These are phyloP conservation scores for Lactarius vividus DNA, from an alignment of 768 basidiomycete genomes.

Conservation along the genomic window DNA sequence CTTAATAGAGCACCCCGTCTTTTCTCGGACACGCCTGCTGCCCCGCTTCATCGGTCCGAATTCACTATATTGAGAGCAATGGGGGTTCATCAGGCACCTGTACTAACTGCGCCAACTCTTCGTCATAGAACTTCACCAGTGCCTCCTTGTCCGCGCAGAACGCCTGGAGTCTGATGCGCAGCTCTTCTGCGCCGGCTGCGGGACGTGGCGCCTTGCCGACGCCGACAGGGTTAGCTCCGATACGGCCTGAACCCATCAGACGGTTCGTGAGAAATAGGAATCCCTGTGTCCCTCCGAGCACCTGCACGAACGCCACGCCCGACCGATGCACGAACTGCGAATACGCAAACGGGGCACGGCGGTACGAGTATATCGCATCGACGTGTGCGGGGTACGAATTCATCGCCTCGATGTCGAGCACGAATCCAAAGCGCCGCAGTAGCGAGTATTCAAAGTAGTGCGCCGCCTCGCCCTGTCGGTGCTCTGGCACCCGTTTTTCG, in stretches of 20 bases:
- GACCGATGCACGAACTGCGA: constrained; percentile 92
- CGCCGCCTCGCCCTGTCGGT: constrained; percentile 47
- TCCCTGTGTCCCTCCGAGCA: constrained; percentile 72
- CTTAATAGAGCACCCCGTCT: neutral
- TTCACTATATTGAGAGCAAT: constrained; percentile 19
- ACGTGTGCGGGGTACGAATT: constrained; percentile 75
- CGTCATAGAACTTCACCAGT: constrained; percentile 34
- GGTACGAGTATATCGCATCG: constrained; percentile 87
- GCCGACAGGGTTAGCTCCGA: constrained; percentile 40
- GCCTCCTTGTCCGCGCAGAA: constrained; percentile 40
- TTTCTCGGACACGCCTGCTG: neutral
- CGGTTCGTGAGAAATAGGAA: constrained; percentile 91
- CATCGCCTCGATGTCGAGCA: constrained; percentile 78
- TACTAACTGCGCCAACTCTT: constrained; percentile 22
- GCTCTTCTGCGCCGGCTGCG: constrained; percentile 34
- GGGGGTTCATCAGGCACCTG: constrained; percentile 29
- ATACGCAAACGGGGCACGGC: constrained; percentile 69
- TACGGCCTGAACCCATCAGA: constrained; percentile 68
- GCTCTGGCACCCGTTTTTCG: constrained; percentile 64
- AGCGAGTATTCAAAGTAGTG: constrained; percentile 83
- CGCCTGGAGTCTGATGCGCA: constrained; percentile 36
- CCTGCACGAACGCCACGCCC: constrained; percentile 88
- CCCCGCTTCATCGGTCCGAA: neutral
- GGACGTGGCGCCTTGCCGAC: constrained; percentile 29
- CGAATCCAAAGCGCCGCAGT: constrained; percentile 74